Evolutionary conservation across 2,329 filamentous ascomycete species (phyloP).

Genomic region (Herpomyces periplanetae): DNA sequence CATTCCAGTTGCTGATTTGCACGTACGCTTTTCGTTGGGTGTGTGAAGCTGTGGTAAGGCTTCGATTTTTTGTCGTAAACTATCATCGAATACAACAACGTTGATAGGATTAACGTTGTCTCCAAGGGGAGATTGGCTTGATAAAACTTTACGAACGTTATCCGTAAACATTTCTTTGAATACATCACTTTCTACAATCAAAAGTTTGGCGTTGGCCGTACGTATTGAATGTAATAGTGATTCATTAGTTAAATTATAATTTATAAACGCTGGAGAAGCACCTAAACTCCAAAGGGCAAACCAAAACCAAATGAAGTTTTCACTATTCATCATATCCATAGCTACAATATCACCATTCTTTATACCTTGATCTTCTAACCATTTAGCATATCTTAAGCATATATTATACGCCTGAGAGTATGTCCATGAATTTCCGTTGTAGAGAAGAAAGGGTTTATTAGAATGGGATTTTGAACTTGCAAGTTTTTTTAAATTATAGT

Average conservation of each 20-base stretch:
- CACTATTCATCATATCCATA: constrained; percentile 40
- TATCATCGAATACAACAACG: constrained; percentile 19
- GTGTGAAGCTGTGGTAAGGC: constrained; percentile 14
- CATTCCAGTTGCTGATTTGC: constrained; percentile 13
- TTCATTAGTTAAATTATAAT: constrained; percentile 37
- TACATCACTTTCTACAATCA: constrained; percentile 25
- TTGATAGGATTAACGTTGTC: constrained; percentile 13
- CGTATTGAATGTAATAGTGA: constrained; percentile 32
- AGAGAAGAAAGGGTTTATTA: constrained; percentile 18
- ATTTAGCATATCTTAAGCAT: constrained; percentile 29
- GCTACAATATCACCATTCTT: constrained; percentile 35
- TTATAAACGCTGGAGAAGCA: constrained; percentile 47
- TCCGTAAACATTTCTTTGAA: constrained; percentile 16
- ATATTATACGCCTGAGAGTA: constrained; percentile 34
- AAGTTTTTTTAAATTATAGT: constrained; percentile 29
- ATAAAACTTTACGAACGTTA: constrained; percentile 14
- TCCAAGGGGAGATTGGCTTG: constrained; percentile 10
- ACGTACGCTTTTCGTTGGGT: constrained; percentile 16
- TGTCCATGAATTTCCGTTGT: constrained; percentile 25
- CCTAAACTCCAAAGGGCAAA: constrained; percentile 48
- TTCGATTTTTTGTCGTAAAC: constrained; percentile 15
- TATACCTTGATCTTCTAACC: constrained; percentile 23
- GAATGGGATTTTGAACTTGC: constrained; percentile 16
- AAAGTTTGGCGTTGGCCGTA: constrained; percentile 21
- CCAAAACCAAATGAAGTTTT: constrained; percentile 33